These are phyloP conservation scores for Ceratobasidium sp. DNA, from an alignment of 1,284 basidiomycete species.

Conservation along the genomic window DNA sequence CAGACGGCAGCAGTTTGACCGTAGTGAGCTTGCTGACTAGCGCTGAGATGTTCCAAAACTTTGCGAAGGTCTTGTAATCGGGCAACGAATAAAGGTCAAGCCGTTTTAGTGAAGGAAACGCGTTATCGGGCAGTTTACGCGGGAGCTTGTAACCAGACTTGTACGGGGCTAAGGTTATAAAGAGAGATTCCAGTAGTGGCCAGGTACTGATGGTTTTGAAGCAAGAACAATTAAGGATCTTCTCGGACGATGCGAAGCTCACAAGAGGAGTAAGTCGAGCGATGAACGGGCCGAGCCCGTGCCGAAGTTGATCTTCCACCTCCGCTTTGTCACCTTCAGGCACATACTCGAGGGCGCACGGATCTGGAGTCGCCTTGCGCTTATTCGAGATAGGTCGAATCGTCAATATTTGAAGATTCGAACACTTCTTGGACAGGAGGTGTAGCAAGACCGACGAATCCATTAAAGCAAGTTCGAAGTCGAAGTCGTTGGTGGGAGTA, in stretches of 20 bases:
- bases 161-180: background rate
- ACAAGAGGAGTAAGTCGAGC: background rate
- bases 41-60: background rate
- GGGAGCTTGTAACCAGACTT: background rate
- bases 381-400: background rate
- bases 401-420: background rate
- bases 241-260: background rate
- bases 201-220: background rate
- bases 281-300: background rate
- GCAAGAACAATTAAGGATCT: background rate
- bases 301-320: background rate
- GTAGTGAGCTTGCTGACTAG: conserved; percentile 9
- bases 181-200: background rate
- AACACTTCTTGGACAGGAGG: background rate
- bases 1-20: background rate
- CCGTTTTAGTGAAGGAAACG: conserved; percentile 1
- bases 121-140: background rate
- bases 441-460: background rate
- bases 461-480: no score
- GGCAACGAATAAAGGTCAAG: background rate
- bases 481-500: no score
- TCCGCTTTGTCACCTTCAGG: background rate
- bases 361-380: background rate
- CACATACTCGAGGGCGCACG: background rate
- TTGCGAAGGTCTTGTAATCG: background rate